Conservation (phyloP, 768 basidiomycete genomes). For the Agaricus sinodeliciosus region DNA sequence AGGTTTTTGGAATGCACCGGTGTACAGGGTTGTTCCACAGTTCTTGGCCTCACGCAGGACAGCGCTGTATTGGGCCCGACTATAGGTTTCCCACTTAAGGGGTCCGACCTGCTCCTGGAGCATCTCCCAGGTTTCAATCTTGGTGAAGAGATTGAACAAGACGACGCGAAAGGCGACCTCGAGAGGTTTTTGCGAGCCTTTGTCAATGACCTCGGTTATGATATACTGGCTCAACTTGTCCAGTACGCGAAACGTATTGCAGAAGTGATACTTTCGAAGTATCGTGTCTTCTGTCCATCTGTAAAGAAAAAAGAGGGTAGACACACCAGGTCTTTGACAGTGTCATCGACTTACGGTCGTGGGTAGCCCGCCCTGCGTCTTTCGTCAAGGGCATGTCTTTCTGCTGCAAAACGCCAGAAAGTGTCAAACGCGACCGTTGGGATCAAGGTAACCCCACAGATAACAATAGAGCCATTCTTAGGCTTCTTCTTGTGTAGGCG, state of each 20-base stretch:
- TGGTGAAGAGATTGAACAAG: conserved; percentile 69
- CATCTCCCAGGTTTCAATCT: conserved; percentile 64
- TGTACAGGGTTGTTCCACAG: conserved; percentile 47
- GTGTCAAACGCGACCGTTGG: conserved; percentile 54
- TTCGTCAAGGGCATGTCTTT: conserved; percentile 52
- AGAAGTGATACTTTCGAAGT: conserved; percentile 52
- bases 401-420: conserved; percentile 52
- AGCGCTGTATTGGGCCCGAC: conserved; percentile 41
- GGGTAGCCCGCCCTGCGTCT: conserved; percentile 41
- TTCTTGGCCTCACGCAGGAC: conserved; percentile 41
- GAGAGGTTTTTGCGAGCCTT: conserved; percentile 49
- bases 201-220: conserved; percentile 60
- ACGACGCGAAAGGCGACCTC: conserved; percentile 69
- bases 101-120: conserved; percentile 46
- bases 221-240: conserved; percentile 69
- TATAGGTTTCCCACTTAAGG: conserved; percentile 55
- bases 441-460: conserved; percentile 31
- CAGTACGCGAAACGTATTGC: conserved; percentile 69
- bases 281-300: conserved; percentile 69
- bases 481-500: background rate
- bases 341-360: conserved; percentile 33
- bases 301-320: background rate
- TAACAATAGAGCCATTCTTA: conserved; percentile 18
- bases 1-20: conserved; percentile 66
- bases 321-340: conserved; percentile 1